A percentile compares a stretch with the other conserved stretches of the same genome.
Evolutionary conservation across 148 eudicot genomes (phyloP).

Genomic region (Drosera capensis): DNA sequence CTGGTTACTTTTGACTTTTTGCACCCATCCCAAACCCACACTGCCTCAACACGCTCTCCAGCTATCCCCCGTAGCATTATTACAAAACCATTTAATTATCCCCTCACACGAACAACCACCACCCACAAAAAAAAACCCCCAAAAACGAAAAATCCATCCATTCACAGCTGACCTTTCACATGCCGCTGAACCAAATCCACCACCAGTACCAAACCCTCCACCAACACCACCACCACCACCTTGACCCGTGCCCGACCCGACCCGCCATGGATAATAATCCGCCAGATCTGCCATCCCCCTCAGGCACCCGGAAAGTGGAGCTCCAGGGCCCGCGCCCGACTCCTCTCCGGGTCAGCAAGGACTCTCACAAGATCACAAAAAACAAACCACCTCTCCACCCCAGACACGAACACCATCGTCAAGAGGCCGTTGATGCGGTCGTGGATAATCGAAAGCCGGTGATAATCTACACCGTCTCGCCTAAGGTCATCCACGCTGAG

Average conservation of each 20-base stretch:
- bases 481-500: conserved; percentile 53
- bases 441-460: conserved; percentile 30
- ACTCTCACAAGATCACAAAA: conserved; percentile 49
- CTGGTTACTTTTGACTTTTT: no score
- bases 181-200: no score
- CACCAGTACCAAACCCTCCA: no score
- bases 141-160: no score
- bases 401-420: conserved; percentile 1
- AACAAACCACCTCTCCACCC: conserved; percentile 25
- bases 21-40: no score
- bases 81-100: no score
- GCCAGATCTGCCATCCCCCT: conserved; percentile 5
- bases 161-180: no score
- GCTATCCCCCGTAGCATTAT: no score
- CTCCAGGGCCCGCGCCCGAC: conserved; percentile 69
- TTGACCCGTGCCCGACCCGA: background rate
- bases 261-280: background rate
- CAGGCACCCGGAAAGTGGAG: conserved; percentile 15
- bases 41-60: no score
- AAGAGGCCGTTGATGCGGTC: background rate
- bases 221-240: background rate
- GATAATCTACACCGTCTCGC: conserved; percentile 63
- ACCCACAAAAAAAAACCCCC: no score
- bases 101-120: no score
- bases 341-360: conserved; percentile 43